Percentiles rank a stretch among this genome's conserved stretches.
phyloP scores from a whole-genome alignment of 202 grass and related monocot genomes.

The Panicum hallii region DNA sequence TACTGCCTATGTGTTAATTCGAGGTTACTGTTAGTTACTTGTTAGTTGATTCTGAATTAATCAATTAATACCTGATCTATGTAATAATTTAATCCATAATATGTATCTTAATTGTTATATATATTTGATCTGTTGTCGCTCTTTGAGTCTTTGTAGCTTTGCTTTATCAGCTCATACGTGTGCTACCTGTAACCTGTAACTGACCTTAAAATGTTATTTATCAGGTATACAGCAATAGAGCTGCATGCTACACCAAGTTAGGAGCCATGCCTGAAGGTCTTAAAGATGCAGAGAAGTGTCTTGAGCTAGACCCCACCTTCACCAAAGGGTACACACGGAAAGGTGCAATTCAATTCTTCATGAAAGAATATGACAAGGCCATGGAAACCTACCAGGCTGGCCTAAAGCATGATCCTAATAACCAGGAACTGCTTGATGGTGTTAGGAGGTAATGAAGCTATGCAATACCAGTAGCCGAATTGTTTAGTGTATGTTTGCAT shows the following conservation, averaged over 20 bases:
- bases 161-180: neutral
- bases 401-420: constrained; percentile 90
- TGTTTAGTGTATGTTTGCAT: neutral
- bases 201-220: neutral
- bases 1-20: neutral
- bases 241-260: constrained; percentile 93
- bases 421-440: constrained; percentile 84
- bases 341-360: constrained; percentile 96
- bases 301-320: constrained; percentile 95
- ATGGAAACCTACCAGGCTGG: constrained; percentile 97
- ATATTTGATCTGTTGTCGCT: neutral
- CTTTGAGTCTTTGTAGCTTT: neutral
- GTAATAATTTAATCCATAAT: neutral
- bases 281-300: constrained; percentile 98
- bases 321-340: constrained; percentile 95
- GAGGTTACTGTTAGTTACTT: neutral
- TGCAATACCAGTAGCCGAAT: neutral
- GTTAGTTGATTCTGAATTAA: neutral
- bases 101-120: neutral
- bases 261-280: constrained; percentile 98
- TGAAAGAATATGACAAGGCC: constrained; percentile 98
- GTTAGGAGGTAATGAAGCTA: constrained; percentile 71
- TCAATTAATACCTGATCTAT: neutral
- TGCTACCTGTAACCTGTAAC: neutral
- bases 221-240: constrained; percentile 99